A percentile compares a stretch with the other conserved stretches of the same genome.
Conservation (phyloP, 2,329 filamentous ascomycete genomes). For the Colletotrichum tropicicola region DNA sequence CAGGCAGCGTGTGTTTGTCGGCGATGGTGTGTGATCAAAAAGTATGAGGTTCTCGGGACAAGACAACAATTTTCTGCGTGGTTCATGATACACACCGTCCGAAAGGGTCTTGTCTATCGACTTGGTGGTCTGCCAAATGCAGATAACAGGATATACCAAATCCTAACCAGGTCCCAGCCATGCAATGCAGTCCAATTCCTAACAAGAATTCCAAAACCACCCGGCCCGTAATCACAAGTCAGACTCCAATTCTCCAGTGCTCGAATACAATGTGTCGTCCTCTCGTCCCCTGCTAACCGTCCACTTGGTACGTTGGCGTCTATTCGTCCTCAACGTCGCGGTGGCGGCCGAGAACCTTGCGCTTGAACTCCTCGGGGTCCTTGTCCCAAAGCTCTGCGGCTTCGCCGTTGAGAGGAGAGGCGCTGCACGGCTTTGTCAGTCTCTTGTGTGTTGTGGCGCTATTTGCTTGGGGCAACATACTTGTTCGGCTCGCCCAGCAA, state of each 20-base stretch:
- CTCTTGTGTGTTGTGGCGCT: background rate
- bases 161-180: slow-evolving; percentile 19
- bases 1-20: background rate
- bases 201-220: slow-evolving; percentile 38
- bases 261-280: slow-evolving; percentile 26
- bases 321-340: slow-evolving; percentile 72
- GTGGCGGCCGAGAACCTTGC: slow-evolving; percentile 71
- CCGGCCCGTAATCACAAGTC: slow-evolving; percentile 36
- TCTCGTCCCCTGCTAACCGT: background rate
- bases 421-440: slow-evolving; percentile 59
- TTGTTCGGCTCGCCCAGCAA: slow-evolving; percentile 97
- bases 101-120: slow-evolving; percentile 19
- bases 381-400: slow-evolving; percentile 96
- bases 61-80: background rate
- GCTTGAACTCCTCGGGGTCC: slow-evolving; percentile 87
- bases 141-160: slow-evolving; percentile 24
- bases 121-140: slow-evolving; percentile 20
- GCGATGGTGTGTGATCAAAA: slow-evolving; percentile 7
- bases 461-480: slow-evolving; percentile 61
- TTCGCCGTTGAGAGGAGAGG: slow-evolving; percentile 94
- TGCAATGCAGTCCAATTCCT: slow-evolving; percentile 44
- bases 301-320: slow-evolving; percentile 25
- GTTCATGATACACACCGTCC: slow-evolving; percentile 15
- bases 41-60: slow-evolving; percentile 17
- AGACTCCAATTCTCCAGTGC: slow-evolving; percentile 54